Percentiles rank a stretch among this genome's conserved stretches.
Conservation (phyloP, 768 basidiomycete genomes). For the Pulveroboletus sp. region DNA sequence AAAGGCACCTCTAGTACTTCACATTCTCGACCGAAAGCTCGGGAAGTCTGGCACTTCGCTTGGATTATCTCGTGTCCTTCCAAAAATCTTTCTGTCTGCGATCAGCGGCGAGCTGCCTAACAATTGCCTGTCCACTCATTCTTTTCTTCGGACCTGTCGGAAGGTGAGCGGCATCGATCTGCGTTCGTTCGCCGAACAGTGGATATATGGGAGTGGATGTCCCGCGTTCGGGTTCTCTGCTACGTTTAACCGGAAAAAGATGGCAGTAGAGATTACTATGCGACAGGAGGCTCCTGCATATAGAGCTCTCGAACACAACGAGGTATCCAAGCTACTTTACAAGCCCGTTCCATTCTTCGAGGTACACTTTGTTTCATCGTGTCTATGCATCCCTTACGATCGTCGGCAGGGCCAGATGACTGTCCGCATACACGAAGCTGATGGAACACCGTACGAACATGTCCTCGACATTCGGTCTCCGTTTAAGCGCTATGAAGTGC, state of each 20-base stretch:
- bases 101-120: conserved; percentile 86
- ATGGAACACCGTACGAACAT: conserved; percentile 98
- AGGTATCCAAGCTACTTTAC: conserved; percentile 59
- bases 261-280: conserved; percentile 96
- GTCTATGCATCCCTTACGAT: conserved; percentile 18
- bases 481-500: conserved; percentile 95
- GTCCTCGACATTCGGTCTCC: conserved; percentile 84
- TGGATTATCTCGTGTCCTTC: conserved; percentile 90
- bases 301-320: conserved; percentile 60
- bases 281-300: conserved; percentile 82
- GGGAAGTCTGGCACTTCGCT: conserved; percentile 94
- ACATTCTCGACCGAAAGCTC: conserved; percentile 90
- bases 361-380: too few relatives aligned
- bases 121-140: conserved; percentile 83
- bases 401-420: conserved; percentile 86
- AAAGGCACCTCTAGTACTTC: conserved; percentile 92
- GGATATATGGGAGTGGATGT: conserved; percentile 97
- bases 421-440: conserved; percentile 97
- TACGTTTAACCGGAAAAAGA: conserved; percentile 94
- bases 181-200: conserved; percentile 93
- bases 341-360: conserved; percentile 91
- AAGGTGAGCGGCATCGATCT: conserved; percentile 92
- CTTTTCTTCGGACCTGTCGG: conserved; percentile 86
- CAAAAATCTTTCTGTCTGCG: conserved; percentile 91
- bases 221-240: conserved; percentile 88